Evolutionary conservation across 225 moss, liverwort and hornwort species (phyloP).

Genomic region (Polytrichum commune): DNA sequence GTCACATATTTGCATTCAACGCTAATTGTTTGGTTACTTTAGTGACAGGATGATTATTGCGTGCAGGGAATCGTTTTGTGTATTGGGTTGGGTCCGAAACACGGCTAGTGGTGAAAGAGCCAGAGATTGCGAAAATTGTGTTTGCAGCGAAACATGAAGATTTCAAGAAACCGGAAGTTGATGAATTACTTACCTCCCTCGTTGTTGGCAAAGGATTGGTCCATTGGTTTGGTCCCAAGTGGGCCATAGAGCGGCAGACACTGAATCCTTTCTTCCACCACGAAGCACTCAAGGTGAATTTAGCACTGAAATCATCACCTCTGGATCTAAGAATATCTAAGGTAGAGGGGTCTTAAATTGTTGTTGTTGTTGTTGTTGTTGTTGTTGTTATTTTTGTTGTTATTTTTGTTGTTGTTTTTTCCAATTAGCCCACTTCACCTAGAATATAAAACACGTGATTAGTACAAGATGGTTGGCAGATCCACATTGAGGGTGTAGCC

Average conservation of each 20-base stretch:
- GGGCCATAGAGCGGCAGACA: conserved; percentile 16
- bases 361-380: no score
- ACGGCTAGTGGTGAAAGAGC: conserved; percentile 17
- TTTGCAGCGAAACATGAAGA: conserved; percentile 1
- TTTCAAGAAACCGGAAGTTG: conserved; percentile 12
- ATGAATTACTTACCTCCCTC: neutral
- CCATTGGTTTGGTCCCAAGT: conserved; percentile 10
- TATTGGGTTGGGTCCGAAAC: conserved; percentile 30
- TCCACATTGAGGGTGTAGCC: no score
- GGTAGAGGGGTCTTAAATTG: no score
- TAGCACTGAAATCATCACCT: no score
- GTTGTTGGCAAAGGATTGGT: conserved; percentile 14
- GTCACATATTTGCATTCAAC: no score
- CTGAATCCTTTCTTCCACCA: conserved; percentile 13
- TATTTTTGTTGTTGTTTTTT: no score
- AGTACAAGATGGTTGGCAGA: no score
- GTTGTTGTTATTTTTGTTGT: no score
- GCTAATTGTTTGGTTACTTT: no score
- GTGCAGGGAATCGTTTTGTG: conserved; percentile 16
- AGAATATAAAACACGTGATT: no score
- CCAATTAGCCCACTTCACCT: no score
- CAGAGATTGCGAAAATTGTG: conserved; percentile 18
- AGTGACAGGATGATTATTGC: neutral
- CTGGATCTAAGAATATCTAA: no score
- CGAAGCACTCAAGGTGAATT: conserved; percentile 17